Evolutionary conservation across 2,329 filamentous ascomycete genomes (phyloP), one percentile per base, ranked within the genome.

Genomic region (Macrophomina pseudophaseolina): DNA sequence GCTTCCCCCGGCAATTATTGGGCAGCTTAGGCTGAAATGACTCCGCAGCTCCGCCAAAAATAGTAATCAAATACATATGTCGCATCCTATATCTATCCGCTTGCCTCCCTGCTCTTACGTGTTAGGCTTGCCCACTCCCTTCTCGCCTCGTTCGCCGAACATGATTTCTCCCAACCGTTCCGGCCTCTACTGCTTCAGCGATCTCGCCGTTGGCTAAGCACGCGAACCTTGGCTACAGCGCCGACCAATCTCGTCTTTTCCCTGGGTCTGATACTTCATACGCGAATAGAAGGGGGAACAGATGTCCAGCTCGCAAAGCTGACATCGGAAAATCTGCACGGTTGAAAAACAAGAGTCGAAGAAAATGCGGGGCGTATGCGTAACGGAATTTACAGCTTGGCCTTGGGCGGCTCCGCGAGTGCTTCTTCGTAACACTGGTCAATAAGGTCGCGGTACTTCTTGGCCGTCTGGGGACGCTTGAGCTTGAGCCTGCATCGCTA

Each of bases 391-490:
- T 85, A 87, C 77, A 87, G 75, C 76, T 79, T 84, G 9, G 79
- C 75, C 69, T 78, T 79, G 42, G 81, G 75, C 5, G 75, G 74
- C 66, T 78, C 78, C 0, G 75, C 77, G 51, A 83, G 74, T 14
- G 83, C 82, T 74, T 88, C 85, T 35, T 83, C 84, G 71, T 91
- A 91, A 72, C 89, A 81, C 69, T 85, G 81, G 70, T 90, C 87
- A 30, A 90, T 75, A 40, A 87, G 74, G 51, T 79, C 71, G 65
- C 87, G 83, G 75, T 85, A 91, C 69, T 78, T 81, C 82, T 90
- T 91, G 32, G 84, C 88, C 5, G 87, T 83, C 69, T 90, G 88
- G 56, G 89, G 88, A 51, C 90, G 85, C 82, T 92, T 92, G 73
- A 92, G 80, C 78, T 92, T 92, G 68, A 92, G 79, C 65, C 89